phyloP scores from a whole-genome alignment of 257 asterid genomes.

The Solanum appendiculatum region DNA sequence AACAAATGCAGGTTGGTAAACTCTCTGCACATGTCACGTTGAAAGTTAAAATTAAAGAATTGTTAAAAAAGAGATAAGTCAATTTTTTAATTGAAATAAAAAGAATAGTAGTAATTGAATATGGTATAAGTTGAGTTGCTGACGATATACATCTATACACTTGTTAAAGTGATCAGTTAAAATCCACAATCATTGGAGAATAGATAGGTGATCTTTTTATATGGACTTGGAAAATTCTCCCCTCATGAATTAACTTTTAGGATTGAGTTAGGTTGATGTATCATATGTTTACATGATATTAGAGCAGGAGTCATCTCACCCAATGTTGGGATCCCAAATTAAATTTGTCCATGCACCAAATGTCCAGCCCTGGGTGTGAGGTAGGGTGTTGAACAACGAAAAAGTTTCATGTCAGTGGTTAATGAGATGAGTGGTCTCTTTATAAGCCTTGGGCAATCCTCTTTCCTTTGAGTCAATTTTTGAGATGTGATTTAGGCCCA shows the following conservation, averaged over 20 bases:
- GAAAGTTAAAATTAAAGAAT: too few species aligned
- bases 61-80: too few species aligned
- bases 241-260: too few species aligned
- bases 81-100: too few species aligned
- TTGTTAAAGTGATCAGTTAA: neutral
- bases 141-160: neutral
- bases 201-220: neutral
- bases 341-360: neutral
- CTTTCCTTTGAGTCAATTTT: neutral
- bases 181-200: neutral
- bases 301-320: neutral
- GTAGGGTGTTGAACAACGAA: neutral
- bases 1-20: constrained; percentile 55
- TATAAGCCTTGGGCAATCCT: neutral
- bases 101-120: too few species aligned
- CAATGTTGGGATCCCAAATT: neutral
- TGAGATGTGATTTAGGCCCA: neutral
- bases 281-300: neutral
- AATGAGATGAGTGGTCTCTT: neutral
- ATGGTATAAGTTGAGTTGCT: neutral
- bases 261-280: neutral
- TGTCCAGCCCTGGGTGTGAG: neutral
- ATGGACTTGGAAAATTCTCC: neutral
- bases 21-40: neutral
- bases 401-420: neutral